Conservation (phyloP, 2,329 filamentous ascomycete species). For the Claviceps sp. region DNA sequence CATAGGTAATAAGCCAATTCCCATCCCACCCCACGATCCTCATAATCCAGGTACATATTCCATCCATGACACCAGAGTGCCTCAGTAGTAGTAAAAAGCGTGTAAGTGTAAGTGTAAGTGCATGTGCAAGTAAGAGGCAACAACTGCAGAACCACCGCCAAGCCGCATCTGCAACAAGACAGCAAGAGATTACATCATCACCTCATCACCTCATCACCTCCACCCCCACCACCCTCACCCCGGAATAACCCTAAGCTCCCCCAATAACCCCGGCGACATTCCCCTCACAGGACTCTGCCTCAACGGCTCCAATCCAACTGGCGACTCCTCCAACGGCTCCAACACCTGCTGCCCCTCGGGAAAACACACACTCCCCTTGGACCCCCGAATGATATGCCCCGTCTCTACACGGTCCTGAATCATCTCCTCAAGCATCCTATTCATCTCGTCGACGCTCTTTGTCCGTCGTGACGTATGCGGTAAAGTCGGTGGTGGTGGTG, state of each 20-base stretch:
- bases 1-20: too few species aligned
- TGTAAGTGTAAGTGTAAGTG: too few species aligned
- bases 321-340: conserved; percentile 20
- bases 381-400: conserved; percentile 55
- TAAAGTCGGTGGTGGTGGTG: conserved; percentile 7
- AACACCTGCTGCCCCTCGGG: conserved; percentile 31
- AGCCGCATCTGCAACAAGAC: too few species aligned
- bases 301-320: conserved; percentile 25
- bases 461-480: conserved; percentile 33
- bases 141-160: too few species aligned
- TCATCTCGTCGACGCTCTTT: conserved; percentile 82
- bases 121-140: too few species aligned
- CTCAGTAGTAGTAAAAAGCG: too few species aligned
- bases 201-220: neutral
- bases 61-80: too few species aligned
- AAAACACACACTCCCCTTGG: conserved; percentile 52
- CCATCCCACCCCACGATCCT: too few species aligned
- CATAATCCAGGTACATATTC: too few species aligned
- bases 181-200: too few species aligned
- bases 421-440: conserved; percentile 89
- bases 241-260: neutral
- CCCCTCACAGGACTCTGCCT: conserved; percentile 22
- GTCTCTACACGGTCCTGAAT: conserved; percentile 76
- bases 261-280: conserved; percentile 10
- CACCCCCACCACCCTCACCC: neutral